phyloP scores from a whole-genome alignment of 164 flowering plant species.

The Vitis riparia region DNA sequence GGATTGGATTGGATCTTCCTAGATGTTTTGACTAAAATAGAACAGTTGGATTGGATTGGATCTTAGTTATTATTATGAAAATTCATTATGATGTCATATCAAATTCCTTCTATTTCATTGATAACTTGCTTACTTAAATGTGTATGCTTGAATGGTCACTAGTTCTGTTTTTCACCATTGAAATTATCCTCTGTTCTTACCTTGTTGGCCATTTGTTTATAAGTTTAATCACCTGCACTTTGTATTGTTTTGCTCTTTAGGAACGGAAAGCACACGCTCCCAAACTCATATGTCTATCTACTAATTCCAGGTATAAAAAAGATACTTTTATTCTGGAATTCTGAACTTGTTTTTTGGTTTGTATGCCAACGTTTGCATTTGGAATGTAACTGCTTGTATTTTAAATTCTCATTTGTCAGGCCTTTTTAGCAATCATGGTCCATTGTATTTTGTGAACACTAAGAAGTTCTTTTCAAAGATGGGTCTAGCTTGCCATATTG shows the following conservation, averaged over 20 bases:
- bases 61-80: too few relatives aligned
- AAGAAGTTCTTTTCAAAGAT: conserved; percentile 84
- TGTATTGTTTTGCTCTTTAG: conserved; percentile 35
- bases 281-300: conserved; percentile 78
- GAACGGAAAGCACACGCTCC: conserved; percentile 75
- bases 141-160: too few relatives aligned
- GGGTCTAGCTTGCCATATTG: conserved; percentile 95
- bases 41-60: too few relatives aligned
- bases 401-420: conserved; percentile 41
- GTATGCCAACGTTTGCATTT: not conserved
- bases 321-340: not conserved
- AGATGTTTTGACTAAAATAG: too few relatives aligned
- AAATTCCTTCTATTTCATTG: too few relatives aligned
- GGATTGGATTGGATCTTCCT: too few relatives aligned
- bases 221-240: not conserved
- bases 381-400: not conserved
- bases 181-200: too few relatives aligned
- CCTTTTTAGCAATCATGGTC: conserved; percentile 88
- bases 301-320: conserved; percentile 72
- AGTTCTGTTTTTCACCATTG: too few relatives aligned
- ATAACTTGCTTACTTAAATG: too few relatives aligned
- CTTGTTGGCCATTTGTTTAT: not conserved
- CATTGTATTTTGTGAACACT: conserved; percentile 76
- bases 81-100: too few relatives aligned
- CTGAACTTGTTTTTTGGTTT: not conserved